A percentile compares a stretch with the other conserved stretches of the same genome.
Conservation (phyloP, 306 rosid genomes). For the Cicer arietinum region DNA sequence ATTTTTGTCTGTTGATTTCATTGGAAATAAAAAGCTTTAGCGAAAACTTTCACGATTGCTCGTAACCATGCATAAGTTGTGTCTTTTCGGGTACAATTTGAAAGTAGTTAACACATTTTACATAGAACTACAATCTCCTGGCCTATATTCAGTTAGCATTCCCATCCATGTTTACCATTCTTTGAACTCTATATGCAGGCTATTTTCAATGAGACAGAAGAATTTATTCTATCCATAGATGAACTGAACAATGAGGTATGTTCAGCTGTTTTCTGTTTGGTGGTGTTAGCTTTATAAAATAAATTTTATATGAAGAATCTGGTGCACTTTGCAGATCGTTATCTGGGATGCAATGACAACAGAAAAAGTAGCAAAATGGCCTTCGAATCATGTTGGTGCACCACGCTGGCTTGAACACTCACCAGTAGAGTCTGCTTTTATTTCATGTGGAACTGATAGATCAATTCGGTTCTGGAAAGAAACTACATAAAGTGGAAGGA, state of each 20-base stretch:
- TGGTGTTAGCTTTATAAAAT: constrained; percentile 17
- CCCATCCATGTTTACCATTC: constrained; percentile 20
- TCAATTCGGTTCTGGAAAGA: constrained; percentile 92
- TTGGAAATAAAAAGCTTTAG: constrained; percentile 10
- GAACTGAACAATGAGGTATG: constrained; percentile 90
- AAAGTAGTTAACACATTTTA: not conserved
- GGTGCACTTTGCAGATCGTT: constrained; percentile 65
- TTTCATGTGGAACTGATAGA: constrained; percentile 86
- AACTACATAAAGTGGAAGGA: constrained; percentile 38
- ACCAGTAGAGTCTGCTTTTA: constrained; percentile 69
- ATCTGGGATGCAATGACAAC: constrained; percentile 89
- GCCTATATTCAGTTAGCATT: constrained; percentile 3
- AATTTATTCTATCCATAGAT: constrained; percentile 82
- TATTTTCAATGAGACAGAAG: constrained; percentile 77
- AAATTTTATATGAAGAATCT: constrained; percentile 40
- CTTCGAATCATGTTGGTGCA: constrained; percentile 85
- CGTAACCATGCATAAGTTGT: not conserved
- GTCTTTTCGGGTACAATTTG: not conserved
- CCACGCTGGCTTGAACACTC: constrained; percentile 97
- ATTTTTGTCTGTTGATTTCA: constrained; percentile 7
- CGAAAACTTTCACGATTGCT: not conserved
- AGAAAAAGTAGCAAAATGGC: constrained; percentile 82
- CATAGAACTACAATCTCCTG: not conserved
- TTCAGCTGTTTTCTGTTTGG: constrained; percentile 29
- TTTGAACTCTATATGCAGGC: constrained; percentile 61